Evolutionary conservation across 208 protist species (phyloP), one percentile per base, ranked within the genome.

Genomic region (Wallacemonas rigidus): DNA sequence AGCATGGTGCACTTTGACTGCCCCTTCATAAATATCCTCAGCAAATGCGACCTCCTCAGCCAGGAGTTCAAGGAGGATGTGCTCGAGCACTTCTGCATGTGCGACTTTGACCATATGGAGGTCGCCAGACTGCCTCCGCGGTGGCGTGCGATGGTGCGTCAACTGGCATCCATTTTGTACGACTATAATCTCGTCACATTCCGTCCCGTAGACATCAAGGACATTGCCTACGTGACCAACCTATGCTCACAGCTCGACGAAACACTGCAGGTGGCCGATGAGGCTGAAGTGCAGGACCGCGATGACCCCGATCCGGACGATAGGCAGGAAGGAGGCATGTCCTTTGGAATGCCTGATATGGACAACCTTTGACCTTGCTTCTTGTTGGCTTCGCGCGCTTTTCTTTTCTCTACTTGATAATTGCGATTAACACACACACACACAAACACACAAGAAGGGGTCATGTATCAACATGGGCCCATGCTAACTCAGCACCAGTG

Each of bases 1-100:
- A 93, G 90, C 69, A 97, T 97, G 94, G 88, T 96, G 35, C 88
- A 82, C 78, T 95, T 97, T 75, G 94, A 97, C 26, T 95, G 90
- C 73, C 94, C 94, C 12, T 95, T 95, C 71, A 88, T 97, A 74
- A 96, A 95, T 51, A 82, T 97, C 5, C 85, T 97, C 53, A 94
- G 89, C 64, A 97, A 97, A 77, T 96, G 90, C 67, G 94, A 97
- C 57, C 72, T 97, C 51, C 88, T 97, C 26, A 83, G 77, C 67
- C 74, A 81, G 44, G 83, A 80, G 65, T 82, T 96, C 54, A 85
- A 82, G 65, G 85, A 93, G 47, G 83, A 90, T 35, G 67, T 71
- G 36, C 76, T 96, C 39, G 92, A 96, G 75, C 83, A 93, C 73
- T 96, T 90, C 71, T 94, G 89, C 76, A 77, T 87, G 77, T 96